Conservation (phyloP, 139 green algal genomes). For the Medakamo hakoo region DNA sequence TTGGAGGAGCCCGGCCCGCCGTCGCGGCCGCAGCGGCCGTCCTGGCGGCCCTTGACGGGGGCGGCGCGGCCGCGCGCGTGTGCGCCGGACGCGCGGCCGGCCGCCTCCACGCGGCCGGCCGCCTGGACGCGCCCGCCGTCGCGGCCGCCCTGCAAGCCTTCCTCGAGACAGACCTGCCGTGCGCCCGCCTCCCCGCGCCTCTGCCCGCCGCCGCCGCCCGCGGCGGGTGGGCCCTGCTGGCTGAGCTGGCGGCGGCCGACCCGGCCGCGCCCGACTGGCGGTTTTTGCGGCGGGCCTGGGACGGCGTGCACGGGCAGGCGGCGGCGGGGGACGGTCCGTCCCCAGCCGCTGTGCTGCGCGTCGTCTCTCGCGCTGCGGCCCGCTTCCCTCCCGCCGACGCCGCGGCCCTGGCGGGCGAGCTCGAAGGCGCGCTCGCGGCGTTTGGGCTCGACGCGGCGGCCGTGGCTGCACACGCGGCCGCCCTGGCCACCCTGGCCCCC, state of each 20-base stretch:
- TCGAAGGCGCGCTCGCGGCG: conserved; percentile 31
- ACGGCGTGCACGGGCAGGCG: no score
- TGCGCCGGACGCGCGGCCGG: conserved; percentile 20
- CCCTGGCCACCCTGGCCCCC: conserved; percentile 4
- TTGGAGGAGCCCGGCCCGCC: conserved; percentile 12
- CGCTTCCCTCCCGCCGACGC: conserved; percentile 39
- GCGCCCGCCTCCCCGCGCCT: no score
- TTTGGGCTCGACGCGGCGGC: conserved; percentile 34
- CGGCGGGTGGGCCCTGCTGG: no score
- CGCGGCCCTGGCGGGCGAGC: conserved; percentile 21
- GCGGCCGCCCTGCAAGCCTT: conserved; percentile 11
- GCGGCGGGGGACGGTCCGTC: neutral
- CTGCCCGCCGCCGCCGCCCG: no score
- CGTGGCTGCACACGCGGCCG: conserved; percentile 36
- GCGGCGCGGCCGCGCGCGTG: conserved; percentile 14
- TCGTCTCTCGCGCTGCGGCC: conserved; percentile 38
- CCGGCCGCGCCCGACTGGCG: no score
- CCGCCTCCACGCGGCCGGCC: conserved; percentile 6
- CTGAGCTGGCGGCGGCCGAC: no score
- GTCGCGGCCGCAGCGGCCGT: no score
- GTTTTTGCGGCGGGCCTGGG: no score
- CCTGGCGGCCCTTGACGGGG: conserved; percentile 26
- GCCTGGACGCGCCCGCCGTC: conserved; percentile 7
- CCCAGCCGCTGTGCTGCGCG: conserved; percentile 26
- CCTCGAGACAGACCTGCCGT: no score